Conservation (phyloP, 2,329 filamentous ascomycete genomes). For the Claviceps monticola region DNA sequence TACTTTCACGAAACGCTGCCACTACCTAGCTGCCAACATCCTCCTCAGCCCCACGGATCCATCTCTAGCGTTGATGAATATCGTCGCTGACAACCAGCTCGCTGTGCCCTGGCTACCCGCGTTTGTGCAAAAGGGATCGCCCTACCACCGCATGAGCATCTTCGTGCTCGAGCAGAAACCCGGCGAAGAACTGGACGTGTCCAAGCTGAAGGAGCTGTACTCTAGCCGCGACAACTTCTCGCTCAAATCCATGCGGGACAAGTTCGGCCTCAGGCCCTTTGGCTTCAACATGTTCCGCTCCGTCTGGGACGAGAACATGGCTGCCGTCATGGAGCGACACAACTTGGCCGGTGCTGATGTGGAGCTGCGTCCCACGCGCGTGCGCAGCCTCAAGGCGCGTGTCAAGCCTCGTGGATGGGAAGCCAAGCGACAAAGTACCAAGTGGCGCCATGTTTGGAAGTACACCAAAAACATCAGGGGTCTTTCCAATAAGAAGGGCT, state of each 20-base stretch:
- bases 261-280: slow-evolving; percentile 55
- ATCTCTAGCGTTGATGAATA: slow-evolving; percentile 49
- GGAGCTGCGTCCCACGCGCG: slow-evolving; percentile 70
- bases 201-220: slow-evolving; percentile 40
- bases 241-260: slow-evolving; percentile 59
- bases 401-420: slow-evolving; percentile 52
- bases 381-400: slow-evolving; percentile 51
- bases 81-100: slow-evolving; percentile 49
- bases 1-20: slow-evolving; percentile 66
- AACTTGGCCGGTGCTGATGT: slow-evolving; percentile 63
- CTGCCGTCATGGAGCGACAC: slow-evolving; percentile 72
- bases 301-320: slow-evolving; percentile 78
- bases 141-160: slow-evolving; percentile 78
- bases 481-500: slow-evolving; percentile 27
- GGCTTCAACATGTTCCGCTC: slow-evolving; percentile 81
- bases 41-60: slow-evolving; percentile 38
- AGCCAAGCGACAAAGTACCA: slow-evolving; percentile 48
- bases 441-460: slow-evolving; percentile 52
- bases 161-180: slow-evolving; percentile 71
- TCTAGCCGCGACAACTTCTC: slow-evolving; percentile 52
- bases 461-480: slow-evolving; percentile 45
- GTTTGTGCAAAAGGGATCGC: slow-evolving; percentile 75
- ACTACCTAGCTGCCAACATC: slow-evolving; percentile 66
- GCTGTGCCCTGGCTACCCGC: slow-evolving; percentile 73
- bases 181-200: slow-evolving; percentile 41